Conservation (phyloP, 352 stramenopile genomes). For the Globisporangium irregulare region DNA sequence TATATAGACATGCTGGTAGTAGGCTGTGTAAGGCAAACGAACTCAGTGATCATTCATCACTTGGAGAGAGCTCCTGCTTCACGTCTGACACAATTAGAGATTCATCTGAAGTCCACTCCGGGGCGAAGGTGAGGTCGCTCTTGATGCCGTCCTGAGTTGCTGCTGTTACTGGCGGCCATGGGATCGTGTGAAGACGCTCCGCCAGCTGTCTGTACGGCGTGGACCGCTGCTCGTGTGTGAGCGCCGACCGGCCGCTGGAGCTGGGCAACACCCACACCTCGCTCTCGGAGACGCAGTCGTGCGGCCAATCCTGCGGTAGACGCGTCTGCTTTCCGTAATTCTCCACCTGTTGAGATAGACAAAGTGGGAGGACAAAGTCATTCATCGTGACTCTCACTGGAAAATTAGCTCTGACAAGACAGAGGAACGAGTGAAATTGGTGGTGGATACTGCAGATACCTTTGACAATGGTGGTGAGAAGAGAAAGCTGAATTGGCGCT, state of each 20-base stretch:
- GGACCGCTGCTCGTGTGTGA: conserved; percentile 70
- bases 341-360: conserved; percentile 31
- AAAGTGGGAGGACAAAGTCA: neutral
- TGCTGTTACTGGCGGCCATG: conserved; percentile 30
- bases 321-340: conserved; percentile 51
- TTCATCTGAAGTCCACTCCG: too few species aligned
- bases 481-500: conserved; percentile 83
- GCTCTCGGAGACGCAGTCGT: conserved; percentile 45
- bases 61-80: neutral
- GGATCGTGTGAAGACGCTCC: conserved; percentile 48
- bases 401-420: neutral
- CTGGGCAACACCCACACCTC: conserved; percentile 85
- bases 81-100: neutral
- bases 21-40: neutral
- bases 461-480: conserved; percentile 73
- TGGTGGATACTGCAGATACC: conserved; percentile 11
- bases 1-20: neutral
- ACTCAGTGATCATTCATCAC: neutral
- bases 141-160: neutral
- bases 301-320: conserved; percentile 69
- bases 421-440: neutral
- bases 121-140: neutral
- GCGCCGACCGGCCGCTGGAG: conserved; percentile 76
- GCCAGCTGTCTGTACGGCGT: conserved; percentile 71
- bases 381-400: neutral